phyloP scores from a whole-genome alignment of 108 stramenopile species.

The Cyclotella distinguenda region DNA sequence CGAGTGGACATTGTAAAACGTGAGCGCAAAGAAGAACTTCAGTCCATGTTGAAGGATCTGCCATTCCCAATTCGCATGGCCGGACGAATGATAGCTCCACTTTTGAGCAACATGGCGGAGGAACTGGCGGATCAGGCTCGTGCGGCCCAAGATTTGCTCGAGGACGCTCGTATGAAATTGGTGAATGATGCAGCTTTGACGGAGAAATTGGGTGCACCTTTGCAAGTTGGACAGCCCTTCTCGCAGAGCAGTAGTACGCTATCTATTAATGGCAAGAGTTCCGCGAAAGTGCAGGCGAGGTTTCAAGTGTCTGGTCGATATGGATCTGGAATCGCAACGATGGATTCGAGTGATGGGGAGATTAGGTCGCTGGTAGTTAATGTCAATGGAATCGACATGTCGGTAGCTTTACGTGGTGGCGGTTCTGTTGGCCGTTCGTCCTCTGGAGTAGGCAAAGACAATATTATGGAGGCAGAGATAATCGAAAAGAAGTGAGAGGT shows the following conservation, averaged over 20 bases:
- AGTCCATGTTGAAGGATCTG: slow-evolving; percentile 63
- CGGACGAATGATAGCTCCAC: slow-evolving; percentile 60
- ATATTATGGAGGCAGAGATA: slow-evolving; percentile 76
- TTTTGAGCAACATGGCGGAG: slow-evolving; percentile 60
- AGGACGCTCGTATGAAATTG: slow-evolving; percentile 57
- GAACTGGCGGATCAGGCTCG: slow-evolving; percentile 62
- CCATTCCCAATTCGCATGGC: slow-evolving; percentile 71
- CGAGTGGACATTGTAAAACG: slow-evolving; percentile 38
- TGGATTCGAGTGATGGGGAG: slow-evolving; percentile 53
- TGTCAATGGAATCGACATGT: slow-evolving; percentile 50
- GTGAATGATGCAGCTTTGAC: slow-evolving; percentile 44
- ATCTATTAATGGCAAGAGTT: slow-evolving; percentile 61
- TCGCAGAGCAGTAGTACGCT: slow-evolving; percentile 60
- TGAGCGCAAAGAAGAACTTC: slow-evolving; percentile 52
- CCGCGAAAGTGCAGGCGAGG: slow-evolving; percentile 48
- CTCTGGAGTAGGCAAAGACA: slow-evolving; percentile 37
- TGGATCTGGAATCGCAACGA: slow-evolving; percentile 49
- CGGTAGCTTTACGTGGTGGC: slow-evolving; percentile 26
- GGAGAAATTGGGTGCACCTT: slow-evolving; percentile 55
- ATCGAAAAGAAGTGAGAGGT: slow-evolving; percentile 58
- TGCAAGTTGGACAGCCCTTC: slow-evolving; percentile 67
- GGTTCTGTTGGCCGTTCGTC: slow-evolving; percentile 8
- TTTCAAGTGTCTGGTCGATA: slow-evolving; percentile 57
- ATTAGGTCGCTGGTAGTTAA: slow-evolving; percentile 54
- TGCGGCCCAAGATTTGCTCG: slow-evolving; percentile 54